Evolutionary conservation across 2,329 filamentous ascomycete genomes (phyloP), one percentile per base, ranked within the genome.

Genomic region (Penicillium paneum): DNA sequence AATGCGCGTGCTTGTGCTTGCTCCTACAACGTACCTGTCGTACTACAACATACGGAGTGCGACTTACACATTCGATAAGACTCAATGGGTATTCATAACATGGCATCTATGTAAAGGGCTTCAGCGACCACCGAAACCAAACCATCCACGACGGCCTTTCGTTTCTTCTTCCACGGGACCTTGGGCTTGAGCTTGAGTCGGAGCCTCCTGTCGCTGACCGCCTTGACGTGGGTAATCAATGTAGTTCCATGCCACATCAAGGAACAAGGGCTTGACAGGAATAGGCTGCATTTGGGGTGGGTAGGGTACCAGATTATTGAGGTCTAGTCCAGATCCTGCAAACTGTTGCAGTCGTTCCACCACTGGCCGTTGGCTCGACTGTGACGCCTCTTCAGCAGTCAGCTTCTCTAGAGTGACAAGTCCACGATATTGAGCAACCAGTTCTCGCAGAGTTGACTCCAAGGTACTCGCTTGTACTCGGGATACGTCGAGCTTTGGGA

Each of bases 241-340:
- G 71, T 97, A 97, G 71, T 97, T 97, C 89, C 91, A 99, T 10
- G 94, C 94, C 8, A 96, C 88, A 69, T 99, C 94, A 55, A 97
- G 84, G 79, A 97, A 97, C 32, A 97, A 81, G 28, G 94, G 94
- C 78, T 99, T 99, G 49, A 96, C 88, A 0, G 94, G 91, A 36
- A 97, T 85, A 1, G 88, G 82, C 58, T 90, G 85, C 62, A 97
- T 77, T 68, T 86, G 89, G 1, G 93, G 92, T 12, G 94, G 94
- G 72, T 92, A 97, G 5, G 86, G 83, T 43, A 97, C 92, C 26
- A 99, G 77, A 62, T 93, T 93, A 39, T 80, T 80, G 26, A 97
- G 79, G 69, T 96, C 86, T 10, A 91, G 83, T 31, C 83, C 84
- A 26, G 82, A 83, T 4, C 79, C 75, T 1, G 90, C 89, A 69